phyloP scores from a whole-genome alignment of 202 grass and related monocot genomes.

The Digitaria exilis region DNA sequence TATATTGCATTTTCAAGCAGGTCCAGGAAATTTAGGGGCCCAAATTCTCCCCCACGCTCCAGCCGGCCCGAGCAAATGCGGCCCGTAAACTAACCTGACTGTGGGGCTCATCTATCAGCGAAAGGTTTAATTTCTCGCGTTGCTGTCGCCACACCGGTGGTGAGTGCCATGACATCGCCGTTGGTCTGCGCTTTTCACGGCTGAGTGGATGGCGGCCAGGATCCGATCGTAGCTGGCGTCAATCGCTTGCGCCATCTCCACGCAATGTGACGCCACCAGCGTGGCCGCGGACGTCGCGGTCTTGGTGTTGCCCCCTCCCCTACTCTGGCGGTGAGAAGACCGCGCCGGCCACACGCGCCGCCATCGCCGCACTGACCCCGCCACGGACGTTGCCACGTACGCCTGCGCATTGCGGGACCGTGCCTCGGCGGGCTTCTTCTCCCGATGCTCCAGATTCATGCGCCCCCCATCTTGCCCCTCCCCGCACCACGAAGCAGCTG shows the following conservation, averaged over 20 bases:
- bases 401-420: conserved; percentile 80
- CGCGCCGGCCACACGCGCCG: conserved; percentile 69
- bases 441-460: conserved; percentile 95
- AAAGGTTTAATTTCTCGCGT: too few relatives aligned
- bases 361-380: conserved; percentile 80
- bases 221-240: conserved; percentile 83
- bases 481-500: too few relatives aligned
- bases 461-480: conserved; percentile 62
- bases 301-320: conserved; percentile 41
- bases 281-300: conserved; percentile 77
- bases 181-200: conserved; percentile 76
- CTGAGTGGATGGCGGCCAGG: conserved; percentile 67
- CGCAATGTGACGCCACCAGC: conserved; percentile 88
- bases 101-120: too few relatives aligned
- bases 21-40: too few relatives aligned
- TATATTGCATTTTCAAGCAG: too few relatives aligned
- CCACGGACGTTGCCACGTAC: conserved; percentile 86
- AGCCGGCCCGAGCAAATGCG: too few relatives aligned
- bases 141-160: conserved; percentile 81
- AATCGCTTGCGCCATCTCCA: conserved; percentile 86
- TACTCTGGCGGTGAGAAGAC: conserved; percentile 55
- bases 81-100: too few relatives aligned
- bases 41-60: too few relatives aligned
- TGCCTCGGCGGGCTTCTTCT: conserved; percentile 84
- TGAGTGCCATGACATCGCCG: conserved; percentile 90